phyloP scores from a whole-genome alignment of 257 asterid genomes.

The Penstemon newberryi region DNA sequence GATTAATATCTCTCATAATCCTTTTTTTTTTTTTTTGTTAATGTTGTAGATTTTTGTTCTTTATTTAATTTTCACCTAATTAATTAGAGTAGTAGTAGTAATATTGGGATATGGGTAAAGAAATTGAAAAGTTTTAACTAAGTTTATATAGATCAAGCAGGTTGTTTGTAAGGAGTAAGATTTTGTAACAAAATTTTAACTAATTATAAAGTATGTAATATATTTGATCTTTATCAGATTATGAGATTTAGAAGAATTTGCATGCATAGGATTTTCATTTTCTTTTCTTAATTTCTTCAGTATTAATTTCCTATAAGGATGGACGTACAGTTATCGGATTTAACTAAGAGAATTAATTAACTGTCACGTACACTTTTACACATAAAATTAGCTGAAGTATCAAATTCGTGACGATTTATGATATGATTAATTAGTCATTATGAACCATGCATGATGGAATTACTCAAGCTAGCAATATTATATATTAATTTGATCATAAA shows the following conservation, averaged over 20 bases:
- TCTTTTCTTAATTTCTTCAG: not conserved
- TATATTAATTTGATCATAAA: too few relatives aligned
- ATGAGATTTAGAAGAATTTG: not conserved
- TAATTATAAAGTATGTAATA: not conserved
- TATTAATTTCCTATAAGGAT: too few relatives aligned
- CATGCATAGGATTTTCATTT: not conserved
- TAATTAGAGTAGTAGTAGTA: conserved; percentile 30
- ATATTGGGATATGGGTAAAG: conserved; percentile 37
- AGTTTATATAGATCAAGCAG: conserved; percentile 5
- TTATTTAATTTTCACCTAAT: not conserved
- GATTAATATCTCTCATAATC: not conserved
- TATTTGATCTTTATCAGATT: conserved; percentile 3
- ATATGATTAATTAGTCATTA: too few relatives aligned
- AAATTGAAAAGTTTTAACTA: conserved; percentile 24
- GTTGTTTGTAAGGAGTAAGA: conserved; percentile 15
- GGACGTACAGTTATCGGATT: too few relatives aligned
- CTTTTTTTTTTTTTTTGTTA: not conserved
- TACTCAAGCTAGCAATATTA: too few relatives aligned
- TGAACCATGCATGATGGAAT: too few relatives aligned
- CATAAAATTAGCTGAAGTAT: too few relatives aligned
- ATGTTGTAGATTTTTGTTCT: conserved; percentile 3
- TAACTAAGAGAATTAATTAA: too few relatives aligned
- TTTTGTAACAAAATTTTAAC: conserved; percentile 18
- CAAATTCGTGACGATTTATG: too few relatives aligned
- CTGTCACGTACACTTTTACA: too few relatives aligned